Evolutionary conservation across 805 yeast genomes (phyloP), one percentile per base, ranked within the genome.

Genomic region (Clavispora fructus): DNA sequence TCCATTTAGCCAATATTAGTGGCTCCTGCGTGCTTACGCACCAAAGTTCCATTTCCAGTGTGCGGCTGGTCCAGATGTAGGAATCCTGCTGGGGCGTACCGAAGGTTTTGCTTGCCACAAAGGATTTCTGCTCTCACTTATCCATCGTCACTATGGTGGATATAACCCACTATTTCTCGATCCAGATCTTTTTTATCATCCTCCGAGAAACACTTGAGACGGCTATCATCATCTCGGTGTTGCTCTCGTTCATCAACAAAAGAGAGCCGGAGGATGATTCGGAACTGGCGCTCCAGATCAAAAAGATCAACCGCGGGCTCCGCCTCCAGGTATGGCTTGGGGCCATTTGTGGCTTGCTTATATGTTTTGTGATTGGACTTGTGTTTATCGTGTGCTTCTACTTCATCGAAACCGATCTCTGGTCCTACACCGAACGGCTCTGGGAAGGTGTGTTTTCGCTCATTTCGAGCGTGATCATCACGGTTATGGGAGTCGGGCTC

Each of bases 361-460:
- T 87, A 1, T 89, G 97, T 58, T 60, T 86, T 47, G 47, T 85
- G 5, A 76, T 90, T 30, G 97, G 97, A 4, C 79, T 83, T 4
- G 62, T 79, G 0, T 85, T 90, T 60, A 80, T 90, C 29, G 65
- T 74, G 10, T 71, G 82, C 5, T 90, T 90, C 63, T 88, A 89
- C 58, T 60, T 82, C 39, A 67, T 91, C 28, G 96, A 96, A 13
- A 80, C 83, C 25, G 95, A 90, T 65, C 68, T 87, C 44, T 90
- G 97, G 97, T 79, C 91, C 8, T 69, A 81, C 49, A 85, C 96
- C 35, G 97, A 90, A 62, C 80, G 94, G 57, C 73, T 87, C 44
- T 90, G 96, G 87, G 97, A 90, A 61, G 96, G 96, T 7, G 66
- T 82, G 0, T 81, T 90, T 59, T 85, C 92, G 55, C 73, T 91